Base-by-base conservation (phyloP, 495 filamentous ascomycete species). In the Lentithecium fluviatile region DNA sequence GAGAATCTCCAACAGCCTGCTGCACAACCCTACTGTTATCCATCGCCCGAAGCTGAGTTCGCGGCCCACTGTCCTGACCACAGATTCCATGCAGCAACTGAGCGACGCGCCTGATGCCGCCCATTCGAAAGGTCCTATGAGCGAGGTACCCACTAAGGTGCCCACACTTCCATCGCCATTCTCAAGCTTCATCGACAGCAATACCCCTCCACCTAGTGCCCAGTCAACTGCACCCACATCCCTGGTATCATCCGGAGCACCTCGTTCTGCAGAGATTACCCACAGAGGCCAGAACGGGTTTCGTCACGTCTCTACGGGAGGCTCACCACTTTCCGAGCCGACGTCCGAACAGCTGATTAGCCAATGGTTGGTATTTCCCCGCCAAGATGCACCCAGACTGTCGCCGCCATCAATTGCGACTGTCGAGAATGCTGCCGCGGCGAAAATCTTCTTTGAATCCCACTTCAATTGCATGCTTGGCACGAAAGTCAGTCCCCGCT, bases 381-480 rank as follows among this genome's bases (percentile, higher is more conserved):
- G 82, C 70, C 61, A 80, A 73, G 67, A 75, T 64, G 66, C 66
- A 23, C 60, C 62, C 6, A 66, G 60, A 21, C 53, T 72, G 2
- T 52, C 70, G 5, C 60, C 73, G 13, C 87, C 88, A 12, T 85
- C 89, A 10, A 80, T 96, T 50, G 62, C 82, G 11, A 96, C 90
- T 0, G 86, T 89, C 3, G 93, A 97, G 72, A 81, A 81, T 42
- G 82, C 85, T 7, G 82, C 90, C 0, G 86, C 88, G 8, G 87
- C 90, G 32, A 96, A 96, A 72, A 81, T 95, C 23, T 95, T 83
- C 62, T 81, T 97, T 23, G 93, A 97, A 67, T 89, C 85, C 2
- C 80, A 92, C 66, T 96, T 89, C 76, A 85, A 89, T 66, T 73
- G 81, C 7, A 73, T 90, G 12, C 79, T 87, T 40, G 72, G 75